Base-by-base conservation (phyloP, 768 basidiomycete genomes). In the Trichaptum fuscoviolaceum region DNA sequence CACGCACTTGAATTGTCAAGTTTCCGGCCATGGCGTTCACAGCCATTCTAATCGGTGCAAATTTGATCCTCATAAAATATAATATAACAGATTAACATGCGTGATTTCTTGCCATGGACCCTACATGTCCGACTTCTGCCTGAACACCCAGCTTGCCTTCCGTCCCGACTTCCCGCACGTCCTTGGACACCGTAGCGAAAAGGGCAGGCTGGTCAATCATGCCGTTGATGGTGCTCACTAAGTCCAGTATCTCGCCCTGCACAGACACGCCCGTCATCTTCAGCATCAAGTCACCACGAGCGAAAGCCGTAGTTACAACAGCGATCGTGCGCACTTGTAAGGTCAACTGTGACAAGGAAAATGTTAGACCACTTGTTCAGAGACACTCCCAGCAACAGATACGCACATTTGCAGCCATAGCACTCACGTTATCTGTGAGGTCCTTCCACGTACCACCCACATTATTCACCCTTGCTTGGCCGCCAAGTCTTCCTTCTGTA, bases 11-110 rank as follows among this genome's bases (percentile, higher is more conserved):
- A n/a, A n/a, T n/a, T n/a, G n/a, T n/a, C n/a, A n/a, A n/a, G n/a
- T n/a, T n/a, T n/a, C n/a, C n/a, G n/a, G 94, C 96, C 96, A 99
- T 98, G 10, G 93, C 96, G 76, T 99, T 99, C 70, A 99, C 96
- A 65, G 95, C 95, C 72, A 94, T 85, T 17, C 95, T 96, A 70
- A 12, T 62, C 24, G 64, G 62, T 60, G 65, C 23, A 12, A 8
- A 58, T 7, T 60, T 20, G 20, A 20, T 7, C 7, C 7, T 23
- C n/a, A 30, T 10, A 20, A 7, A 7, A 60, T 25, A 18, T 23
- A 36, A 60, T n/a, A n/a, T n/a, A n/a, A n/a, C n/a, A n/a, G n/a
- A 57, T 58, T 2, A 23, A 84, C 92, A 66, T 75, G 95, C 92
- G 96, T 98, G 75, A 99, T 99, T 76, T n/a, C n/a, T n/a, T n/a